Base-by-base conservation (phyloP, 1,284 basidiomycete genomes). In the Puccinia coronata region DNA sequence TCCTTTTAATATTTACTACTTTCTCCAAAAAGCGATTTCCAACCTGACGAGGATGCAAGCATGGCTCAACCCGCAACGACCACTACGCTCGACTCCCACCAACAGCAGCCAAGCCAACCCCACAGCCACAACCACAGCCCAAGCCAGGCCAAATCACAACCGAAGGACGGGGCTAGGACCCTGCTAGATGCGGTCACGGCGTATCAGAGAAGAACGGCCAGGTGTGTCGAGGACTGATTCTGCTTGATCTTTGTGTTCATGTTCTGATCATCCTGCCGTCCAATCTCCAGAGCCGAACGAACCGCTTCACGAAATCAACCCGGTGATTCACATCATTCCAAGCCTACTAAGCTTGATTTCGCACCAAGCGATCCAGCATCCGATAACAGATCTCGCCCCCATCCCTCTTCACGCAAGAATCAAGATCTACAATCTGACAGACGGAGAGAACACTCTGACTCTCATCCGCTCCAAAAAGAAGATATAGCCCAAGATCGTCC, bases 121-220 rank as follows among this genome's bases (percentile, higher is more conserved):
- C n/a, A 11, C 55, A 57, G 55, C 55, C 25, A 25, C 55, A n/a
- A 31, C 14, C 49, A 59, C 9, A 59, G 8, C 2, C 57, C 28
- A 59, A 31, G 20, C 43, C 36, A 71, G 2, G 18, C 71, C 20
- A n/a, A 53, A 18, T 14, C 73, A 20, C 36, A 63, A 47, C 74
- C 74, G 25, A 79, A 79, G 53, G 77, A 79, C 43, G 77, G 77
- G 8, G 77, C 77, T 9, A 79, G 25, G 57, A 79, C 77, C 23
- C 28, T 79, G 16, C 11, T 79, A 12, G 77, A 79, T 71, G 77
- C 77, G 31, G 49, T 79, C 28, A 79, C 77, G 20, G 77, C 77
- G 31, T 79, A 79, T 47, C 77, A 79, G 34, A 63, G 77, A 43
- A 79, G 77, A 59, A 79, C 31, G 16, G 77, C 77, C 34, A 55